Evolutionary conservation across 139 green algal species (phyloP).

Genomic region (Yamagishiella unicocca): DNA sequence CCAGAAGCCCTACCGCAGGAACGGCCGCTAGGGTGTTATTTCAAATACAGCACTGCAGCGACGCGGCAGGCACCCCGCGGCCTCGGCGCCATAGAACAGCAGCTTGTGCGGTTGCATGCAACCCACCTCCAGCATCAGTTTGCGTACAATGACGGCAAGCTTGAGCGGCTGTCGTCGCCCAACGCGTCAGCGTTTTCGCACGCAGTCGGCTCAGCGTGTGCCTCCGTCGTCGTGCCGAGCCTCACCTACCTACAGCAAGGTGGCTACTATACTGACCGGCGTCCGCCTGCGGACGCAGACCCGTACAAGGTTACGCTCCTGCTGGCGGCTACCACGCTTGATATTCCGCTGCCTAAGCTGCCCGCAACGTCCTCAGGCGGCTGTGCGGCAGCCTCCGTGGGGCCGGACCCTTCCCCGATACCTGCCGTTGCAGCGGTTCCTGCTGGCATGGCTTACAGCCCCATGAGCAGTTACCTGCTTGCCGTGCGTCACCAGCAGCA

Average conservation of each 20-base stretch:
- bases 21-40: constrained; percentile 68
- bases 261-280: constrained; percentile 83
- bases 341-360: constrained; percentile 52
- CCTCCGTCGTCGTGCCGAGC: constrained; percentile 74
- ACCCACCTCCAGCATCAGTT: constrained; percentile 77
- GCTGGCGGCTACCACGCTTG: constrained; percentile 81
- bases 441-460: background rate
- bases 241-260: constrained; percentile 53
- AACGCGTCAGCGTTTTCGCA: constrained; percentile 63
- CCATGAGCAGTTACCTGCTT: constrained; percentile 3
- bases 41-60: constrained; percentile 80
- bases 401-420: background rate
- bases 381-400: background rate
- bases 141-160: constrained; percentile 76
- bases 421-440: background rate
- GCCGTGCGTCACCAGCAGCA: constrained; percentile 1
- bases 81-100: constrained; percentile 66
- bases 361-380: background rate
- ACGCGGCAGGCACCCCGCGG: constrained; percentile 67
- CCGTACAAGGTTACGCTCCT: constrained; percentile 86
- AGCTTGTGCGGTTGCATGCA: constrained; percentile 67
- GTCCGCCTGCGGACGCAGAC: constrained; percentile 79
- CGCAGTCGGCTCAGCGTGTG: constrained; percentile 69
- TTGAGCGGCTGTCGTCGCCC: constrained; percentile 9
- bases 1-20: constrained; percentile 68